Evolutionary conservation across 2,329 filamentous ascomycete species (phyloP), one percentile per base, ranked within the genome.

Genomic region (Fusarium verticillioides): DNA sequence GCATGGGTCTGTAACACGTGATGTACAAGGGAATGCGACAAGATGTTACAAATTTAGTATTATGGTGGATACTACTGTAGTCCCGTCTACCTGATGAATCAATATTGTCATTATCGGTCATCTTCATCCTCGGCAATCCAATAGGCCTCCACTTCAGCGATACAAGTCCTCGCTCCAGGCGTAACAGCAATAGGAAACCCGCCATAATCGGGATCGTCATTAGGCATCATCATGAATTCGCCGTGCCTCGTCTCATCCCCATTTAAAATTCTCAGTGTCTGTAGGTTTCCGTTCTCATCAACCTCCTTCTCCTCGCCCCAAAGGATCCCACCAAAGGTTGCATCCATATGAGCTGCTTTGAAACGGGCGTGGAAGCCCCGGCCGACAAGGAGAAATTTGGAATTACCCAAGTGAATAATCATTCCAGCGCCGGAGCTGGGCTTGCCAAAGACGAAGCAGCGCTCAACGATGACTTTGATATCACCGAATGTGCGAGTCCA

Each of bases 121-220:
- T 78, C 70, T 44, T 81, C 75, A 36, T 78, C 71, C 66, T 82
- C 79, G 0, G 72, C 69, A 10, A 80, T 70, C 64, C 75, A 79
- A 70, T 85, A 85, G 1, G 81, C 79, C 46, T 84, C 79, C 9
- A 83, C 78, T 56, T 85, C 81, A 1, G 84, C 85, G 66, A 87
- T 84, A 49, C 81, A 83, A 6, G 87, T 89, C 60, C 83, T 78
- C 0, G 86, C 85, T 4, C 87, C 87, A 37, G 89, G 85, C 0
- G 87, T 89, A 4, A 89, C 84, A 32, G 83, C 84, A 37, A 89
- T 89, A 1, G 87, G 87, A 64, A 89, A 89, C 0, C 85, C 86
- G 3, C 87, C 87, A 75, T 89, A 89, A 67, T 89, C 87, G 0
- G 87, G 87, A 39, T 88, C 82, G 39, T 88, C 85, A 64, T 85